These are phyloP conservation scores for Ganoderma lingzhi DNA, from an alignment of 1,284 basidiomycete species.

Conservation along the genomic window DNA sequence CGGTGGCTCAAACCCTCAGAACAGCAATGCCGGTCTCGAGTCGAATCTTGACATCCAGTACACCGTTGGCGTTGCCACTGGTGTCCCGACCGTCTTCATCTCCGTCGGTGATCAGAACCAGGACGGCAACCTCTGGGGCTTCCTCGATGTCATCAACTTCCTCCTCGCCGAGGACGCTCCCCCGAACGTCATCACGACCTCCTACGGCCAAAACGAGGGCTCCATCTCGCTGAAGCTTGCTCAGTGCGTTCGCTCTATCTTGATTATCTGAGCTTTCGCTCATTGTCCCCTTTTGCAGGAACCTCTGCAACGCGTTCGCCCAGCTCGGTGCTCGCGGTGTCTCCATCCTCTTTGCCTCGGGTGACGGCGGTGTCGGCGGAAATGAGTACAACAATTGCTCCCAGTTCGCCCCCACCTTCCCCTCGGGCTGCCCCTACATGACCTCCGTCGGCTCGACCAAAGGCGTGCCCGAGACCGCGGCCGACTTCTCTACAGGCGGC, in stretches of 20 bases:
- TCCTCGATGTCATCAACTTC: conserved; percentile 39
- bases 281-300: conserved; percentile 20
- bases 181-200: conserved; percentile 61
- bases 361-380: conserved; percentile 68
- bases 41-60: conserved; percentile 75
- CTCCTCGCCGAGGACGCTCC: conserved; percentile 45
- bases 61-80: conserved; percentile 55
- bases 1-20: conserved; percentile 49
- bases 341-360: conserved; percentile 71
- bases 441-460: conserved; percentile 69
- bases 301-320: conserved; percentile 65
- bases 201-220: conserved; percentile 39
- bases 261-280: neutral
- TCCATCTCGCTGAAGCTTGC: conserved; percentile 51
- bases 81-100: conserved; percentile 42
- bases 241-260: conserved; percentile 50
- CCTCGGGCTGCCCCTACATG: conserved; percentile 66
- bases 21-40: conserved; percentile 47
- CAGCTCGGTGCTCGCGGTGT: conserved; percentile 70
- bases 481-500: conserved; percentile 53
- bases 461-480: conserved; percentile 60
- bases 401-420: conserved; percentile 75
- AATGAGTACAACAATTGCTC: conserved; percentile 45
- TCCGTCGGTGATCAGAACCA: conserved; percentile 51
- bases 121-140: conserved; percentile 26